Evolutionary conservation across 805 yeast species (phyloP), one percentile per base, ranked within the genome.

Genomic region (Metschnikowia santaceciliae): DNA sequence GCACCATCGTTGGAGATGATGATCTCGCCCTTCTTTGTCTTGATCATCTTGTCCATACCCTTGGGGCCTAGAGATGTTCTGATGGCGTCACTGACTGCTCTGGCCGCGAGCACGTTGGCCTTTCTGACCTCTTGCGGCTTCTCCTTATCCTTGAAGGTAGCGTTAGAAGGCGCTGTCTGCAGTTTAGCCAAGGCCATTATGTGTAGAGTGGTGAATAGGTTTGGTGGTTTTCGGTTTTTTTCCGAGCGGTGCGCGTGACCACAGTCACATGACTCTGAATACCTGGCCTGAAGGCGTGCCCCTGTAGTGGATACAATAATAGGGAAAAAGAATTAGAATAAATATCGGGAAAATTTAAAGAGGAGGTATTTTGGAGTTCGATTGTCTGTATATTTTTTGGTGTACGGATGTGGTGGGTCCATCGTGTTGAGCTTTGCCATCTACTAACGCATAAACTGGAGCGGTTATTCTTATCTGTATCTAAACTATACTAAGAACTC

Each of bases 1-100:
- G 95, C 98, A 33, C 99, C 99, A 71, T 94, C 99, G 69, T 94
- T 94, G 56, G 98, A 90, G 60, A 94, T 91, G 63, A 91, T 86
- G 61, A 92, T 88, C 65, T 94, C 90, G 37, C 98, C 98, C 52
- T 80, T 81, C 46, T 91, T 86, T 17, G 98, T 91, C 71, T 90
- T 90, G 73, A 89, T 90, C 98, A 94, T 92, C 76, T 94, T 94
- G 70, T 94, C 99, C 99, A 94, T 94, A 54, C 99, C 99, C 70
- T 90, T 92, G 50, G 99, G 99, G 19, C 99, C 99, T 53, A 94
- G 75, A 14, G 98, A 86, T 5, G 97, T 91, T 69, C 97, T 81
- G 61, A 90, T 88, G 44, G 97, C 97, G 69, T 90, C 97, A 2
- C 96, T 90, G 23, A 90, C 97, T 5, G 97, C 96, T 61, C 92